Conservation (phyloP, 768 basidiomycete genomes). For the Boletus rubescentipes region DNA sequence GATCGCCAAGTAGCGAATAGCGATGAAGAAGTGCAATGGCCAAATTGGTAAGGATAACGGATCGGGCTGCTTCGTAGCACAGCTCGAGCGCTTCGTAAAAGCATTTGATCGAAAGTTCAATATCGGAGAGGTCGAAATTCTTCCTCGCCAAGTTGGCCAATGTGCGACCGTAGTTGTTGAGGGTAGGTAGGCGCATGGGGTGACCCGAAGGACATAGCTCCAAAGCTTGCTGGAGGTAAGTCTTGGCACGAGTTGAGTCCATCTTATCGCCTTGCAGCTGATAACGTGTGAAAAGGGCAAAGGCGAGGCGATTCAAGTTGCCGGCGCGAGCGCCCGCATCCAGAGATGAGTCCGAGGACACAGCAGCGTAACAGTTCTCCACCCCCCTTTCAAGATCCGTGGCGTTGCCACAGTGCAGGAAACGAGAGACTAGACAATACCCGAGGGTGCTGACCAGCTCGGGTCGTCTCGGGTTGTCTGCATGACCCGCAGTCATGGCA, state of each 20-base stretch:
- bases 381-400: constrained; percentile 29
- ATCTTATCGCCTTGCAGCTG: constrained; percentile 14
- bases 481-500: constrained; percentile 6
- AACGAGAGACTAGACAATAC: constrained; percentile 15
- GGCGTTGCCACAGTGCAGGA: constrained; percentile 15
- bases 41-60: constrained; percentile 10
- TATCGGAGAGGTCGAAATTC: not conserved
- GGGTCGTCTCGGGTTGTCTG: not conserved
- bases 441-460: constrained; percentile 13
- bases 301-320: constrained; percentile 13
- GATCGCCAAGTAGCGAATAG: not conserved
- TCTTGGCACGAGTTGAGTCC: constrained; percentile 22
- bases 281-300: constrained; percentile 22
- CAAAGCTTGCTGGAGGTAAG: constrained; percentile 11
- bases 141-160: constrained; percentile 10
- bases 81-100: constrained; percentile 19
- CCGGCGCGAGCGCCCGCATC: not conserved
- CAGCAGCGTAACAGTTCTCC: constrained; percentile 11
- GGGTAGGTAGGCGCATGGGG: not conserved
- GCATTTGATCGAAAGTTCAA: constrained; percentile 18
- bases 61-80: constrained; percentile 10
- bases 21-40: constrained; percentile 7
- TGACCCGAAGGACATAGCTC: constrained; percentile 8
- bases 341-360: constrained; percentile 3
- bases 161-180: constrained; percentile 16